Base-by-base conservation (phyloP, 2,329 filamentous ascomycete genomes). In the Pseudogymnoascus sp. region DNA sequence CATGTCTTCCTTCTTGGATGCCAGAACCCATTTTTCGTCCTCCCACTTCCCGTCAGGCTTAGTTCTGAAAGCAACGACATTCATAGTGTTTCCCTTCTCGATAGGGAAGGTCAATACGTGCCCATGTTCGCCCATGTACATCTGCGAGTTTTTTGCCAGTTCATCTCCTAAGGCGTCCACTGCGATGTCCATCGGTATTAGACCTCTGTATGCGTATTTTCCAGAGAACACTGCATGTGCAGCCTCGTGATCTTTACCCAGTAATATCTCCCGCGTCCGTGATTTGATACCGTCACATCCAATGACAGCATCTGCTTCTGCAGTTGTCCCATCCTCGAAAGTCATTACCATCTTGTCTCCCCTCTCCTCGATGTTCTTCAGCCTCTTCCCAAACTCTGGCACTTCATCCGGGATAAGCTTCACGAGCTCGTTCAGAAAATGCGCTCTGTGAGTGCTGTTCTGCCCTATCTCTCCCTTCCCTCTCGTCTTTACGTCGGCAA, bases 251-350 rank as follows among this genome's bases (percentile, higher is more conserved):
- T 68, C 60, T 2, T 76, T 70, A 0, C 80, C 82, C 2, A 87
- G 74, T 4, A 88, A 71, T 12, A 82, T 70, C 31, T 79, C 70
- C 6, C 86, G 76, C 2, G 82, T 77, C 3, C 76, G 75, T 0
- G 82, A 84, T 69, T 84, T 84, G 69, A 89, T 85, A 0, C 86
- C 86, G 71, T 89, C 86, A 69, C 83, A 86, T 4, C 83, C 85
- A 63, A 88, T 76, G 0, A 85, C 80, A 1, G 77, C 75, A 64
- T 75, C 75, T 31, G 79, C 78, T 25, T 74, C 68, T 0, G 74
- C 78, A 0, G 68, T 73, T 0, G 72, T 76, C 0, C 79, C 79
- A 69, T 83, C 80, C 1, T 71, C 67, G 63, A 83, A 81, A 4
- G 69, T 70, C 60, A 79, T 42, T 5, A 64, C 23, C 63, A 72